phyloP scores from a whole-genome alignment of 371 early-diverging fungal genomes.

The Rozella allomycis region DNA sequence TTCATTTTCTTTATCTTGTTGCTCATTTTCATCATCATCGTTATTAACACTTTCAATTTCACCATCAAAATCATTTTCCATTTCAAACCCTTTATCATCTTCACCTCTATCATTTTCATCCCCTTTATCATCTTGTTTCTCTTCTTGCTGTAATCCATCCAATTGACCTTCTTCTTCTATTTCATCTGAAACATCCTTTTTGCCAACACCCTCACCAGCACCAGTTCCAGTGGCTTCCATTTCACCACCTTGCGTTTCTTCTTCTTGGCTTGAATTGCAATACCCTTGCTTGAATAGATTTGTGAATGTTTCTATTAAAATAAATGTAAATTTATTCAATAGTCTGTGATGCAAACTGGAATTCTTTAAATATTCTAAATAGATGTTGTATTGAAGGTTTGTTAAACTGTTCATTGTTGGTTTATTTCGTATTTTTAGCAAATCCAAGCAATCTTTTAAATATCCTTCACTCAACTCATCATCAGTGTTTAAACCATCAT shows the following conservation, averaged over 20 bases:
- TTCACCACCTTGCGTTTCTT: slow-evolving; percentile 7
- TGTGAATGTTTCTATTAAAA: no score
- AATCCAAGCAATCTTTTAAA: no score
- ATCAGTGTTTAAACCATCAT: no score
- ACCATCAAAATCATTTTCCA: slow-evolving; percentile 91
- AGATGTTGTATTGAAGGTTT: no score
- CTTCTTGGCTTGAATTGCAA: slow-evolving; percentile 11
- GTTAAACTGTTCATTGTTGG: no score
- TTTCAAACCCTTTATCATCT: slow-evolving; percentile 71
- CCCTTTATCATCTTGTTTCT: slow-evolving; percentile 17
- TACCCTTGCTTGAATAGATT: slow-evolving; percentile 28
- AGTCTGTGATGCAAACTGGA: no score
- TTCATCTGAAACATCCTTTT: slow-evolving; percentile 82
- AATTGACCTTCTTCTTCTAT: slow-evolving; percentile 92
- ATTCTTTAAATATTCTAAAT: no score
- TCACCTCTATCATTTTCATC: slow-evolving; percentile 30
- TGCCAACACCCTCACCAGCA: slow-evolving; percentile 83
- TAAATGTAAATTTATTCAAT: no score
- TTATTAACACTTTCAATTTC: slow-evolving; percentile 77
- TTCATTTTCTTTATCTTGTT: slow-evolving; percentile 29
- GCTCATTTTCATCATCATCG: slow-evolving; percentile 18
- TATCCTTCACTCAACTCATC: no score
- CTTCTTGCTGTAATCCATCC: slow-evolving; percentile 56
- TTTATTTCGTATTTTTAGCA: no score
- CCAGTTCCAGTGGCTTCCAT: slow-evolving; percentile 68